Evolutionary conservation across 164 flowering plant species (phyloP), one percentile per base, ranked within the genome.

Genomic region (Vitis cinerea): DNA sequence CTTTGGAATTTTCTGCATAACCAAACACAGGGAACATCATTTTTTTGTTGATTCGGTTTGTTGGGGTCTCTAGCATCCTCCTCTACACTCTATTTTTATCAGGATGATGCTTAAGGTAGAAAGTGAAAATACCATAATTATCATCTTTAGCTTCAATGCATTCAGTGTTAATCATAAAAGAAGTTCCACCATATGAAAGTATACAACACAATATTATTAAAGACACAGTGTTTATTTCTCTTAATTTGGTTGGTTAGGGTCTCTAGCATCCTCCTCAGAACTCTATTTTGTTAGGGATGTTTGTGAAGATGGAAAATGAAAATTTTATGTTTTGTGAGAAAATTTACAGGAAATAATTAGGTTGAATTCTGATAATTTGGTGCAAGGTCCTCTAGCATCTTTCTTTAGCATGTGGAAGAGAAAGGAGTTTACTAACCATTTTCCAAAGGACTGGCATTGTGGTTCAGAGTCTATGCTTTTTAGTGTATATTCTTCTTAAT

Each of bases 1-100:
- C 27, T 72, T 75, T 3, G 81, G 78, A 51, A 75, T 74, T 71
- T 67, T 62, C 81, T 70, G 72, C 73, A 66, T 10, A 15, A 53
- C n/a, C n/a, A 13, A 53, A 4, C n/a, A 3, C 5, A 13, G n/a
- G n/a, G n/a, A 11, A 1, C n/a, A 53, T 11, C 14, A 4, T 14
- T 53, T 53, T 53, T 53, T n/a, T 53, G 56, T 13, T 53, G 2
- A 53, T 53, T 53, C 15, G 56, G 56, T 13, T 13, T 12, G n/a
- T 53, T 11, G n/a, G 56, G 56, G 16, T 14, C 5, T 23, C 27
- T 23, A 23, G 27, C 2, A 12, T 53, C 56, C n/a, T 53, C 6
- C 56, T 53, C 15, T 13, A 4, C 7, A 10, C n/a, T 53, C 56
- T 53, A n/a, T 13, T 53, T 53, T 14, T 1, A 53, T 23, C 1